Conservation (phyloP, 495 filamentous ascomycete species). For the Tuber magnatum region DNA sequence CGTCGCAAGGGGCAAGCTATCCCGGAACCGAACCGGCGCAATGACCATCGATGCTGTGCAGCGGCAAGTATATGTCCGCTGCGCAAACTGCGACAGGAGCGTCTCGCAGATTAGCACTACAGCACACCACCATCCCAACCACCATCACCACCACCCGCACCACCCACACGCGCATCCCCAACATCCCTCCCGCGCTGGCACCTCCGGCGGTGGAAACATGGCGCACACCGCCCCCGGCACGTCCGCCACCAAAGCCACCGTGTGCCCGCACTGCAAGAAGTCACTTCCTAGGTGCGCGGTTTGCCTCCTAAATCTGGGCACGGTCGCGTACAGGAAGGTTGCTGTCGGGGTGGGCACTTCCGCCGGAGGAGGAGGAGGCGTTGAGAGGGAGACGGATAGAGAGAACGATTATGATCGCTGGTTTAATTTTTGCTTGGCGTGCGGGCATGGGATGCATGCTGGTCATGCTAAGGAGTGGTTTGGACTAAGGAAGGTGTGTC, state of each 20-base stretch:
- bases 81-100: conserved; percentile 67
- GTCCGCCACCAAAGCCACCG: conserved; percentile 44
- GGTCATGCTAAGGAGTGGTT: conserved; percentile 91
- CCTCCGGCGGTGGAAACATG: conserved; percentile 3
- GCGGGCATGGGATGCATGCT: conserved; percentile 83
- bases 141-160: conserved; percentile 10
- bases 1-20: conserved; percentile 52
- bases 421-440: conserved; percentile 75
- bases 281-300: conserved; percentile 85
- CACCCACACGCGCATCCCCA: conserved; percentile 19
- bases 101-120: conserved; percentile 14
- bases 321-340: conserved; percentile 34
- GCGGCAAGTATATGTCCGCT: conserved; percentile 72
- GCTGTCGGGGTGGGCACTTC: conserved; percentile 10
- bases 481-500: conserved; percentile 67
- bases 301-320: conserved; percentile 77
- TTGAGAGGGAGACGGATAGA: conserved; percentile 27
- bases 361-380: conserved; percentile 21
- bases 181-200: conserved; percentile 11
- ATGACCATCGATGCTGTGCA: conserved; percentile 59
- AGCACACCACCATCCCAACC: conserved; percentile 19
- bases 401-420: conserved; percentile 39
- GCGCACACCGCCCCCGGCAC: background rate
- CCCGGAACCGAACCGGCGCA: conserved; percentile 53
- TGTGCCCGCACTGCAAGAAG: conserved; percentile 78